Evolutionary conservation across 2,329 filamentous ascomycete genomes (phyloP).

Genomic region (Meredithiella fracta): DNA sequence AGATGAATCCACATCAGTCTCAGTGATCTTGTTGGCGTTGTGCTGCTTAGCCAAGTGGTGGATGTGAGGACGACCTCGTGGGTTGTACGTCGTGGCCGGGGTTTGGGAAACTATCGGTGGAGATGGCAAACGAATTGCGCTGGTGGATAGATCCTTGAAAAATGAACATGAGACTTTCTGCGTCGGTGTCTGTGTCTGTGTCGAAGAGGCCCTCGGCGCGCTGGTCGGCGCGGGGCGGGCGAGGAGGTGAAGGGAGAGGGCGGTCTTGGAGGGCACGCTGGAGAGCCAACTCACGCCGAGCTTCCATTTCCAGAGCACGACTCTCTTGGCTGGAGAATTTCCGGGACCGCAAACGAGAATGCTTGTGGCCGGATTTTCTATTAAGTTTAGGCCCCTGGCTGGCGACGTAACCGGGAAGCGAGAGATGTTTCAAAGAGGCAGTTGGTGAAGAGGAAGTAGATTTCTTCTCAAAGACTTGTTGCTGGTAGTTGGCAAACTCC

Average conservation of each 20-base stretch:
- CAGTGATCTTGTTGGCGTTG: conserved; percentile 1
- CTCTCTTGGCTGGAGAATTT: conserved; percentile 1
- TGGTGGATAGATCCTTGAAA: background rate
- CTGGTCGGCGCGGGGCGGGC: background rate
- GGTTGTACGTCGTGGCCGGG: background rate
- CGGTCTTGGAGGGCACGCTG: conserved; percentile 3
- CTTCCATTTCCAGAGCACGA: conserved; percentile 3
- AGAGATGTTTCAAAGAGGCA: conserved; percentile 6
- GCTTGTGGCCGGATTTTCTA: background rate
- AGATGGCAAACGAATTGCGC: conserved; percentile 2
- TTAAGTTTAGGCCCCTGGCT: background rate
- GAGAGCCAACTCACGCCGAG: conserved; percentile 8
- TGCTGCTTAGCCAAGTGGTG: background rate
- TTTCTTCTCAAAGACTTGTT: background rate
- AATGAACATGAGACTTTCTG: conserved; percentile 9
- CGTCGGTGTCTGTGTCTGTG: conserved; percentile 1
- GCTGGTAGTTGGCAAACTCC: background rate
- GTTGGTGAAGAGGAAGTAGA: background rate
- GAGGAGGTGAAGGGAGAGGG: background rate
- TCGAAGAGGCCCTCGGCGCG: conserved; percentile 1
- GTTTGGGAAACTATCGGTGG: background rate
- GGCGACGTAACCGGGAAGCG: background rate
- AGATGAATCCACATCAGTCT: conserved; percentile 7
- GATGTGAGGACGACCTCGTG: background rate
- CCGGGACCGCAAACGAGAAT: conserved; percentile 1